Conservation (phyloP, 1,139 yeast species). For the Saccharomyces hybrid region DNA sequence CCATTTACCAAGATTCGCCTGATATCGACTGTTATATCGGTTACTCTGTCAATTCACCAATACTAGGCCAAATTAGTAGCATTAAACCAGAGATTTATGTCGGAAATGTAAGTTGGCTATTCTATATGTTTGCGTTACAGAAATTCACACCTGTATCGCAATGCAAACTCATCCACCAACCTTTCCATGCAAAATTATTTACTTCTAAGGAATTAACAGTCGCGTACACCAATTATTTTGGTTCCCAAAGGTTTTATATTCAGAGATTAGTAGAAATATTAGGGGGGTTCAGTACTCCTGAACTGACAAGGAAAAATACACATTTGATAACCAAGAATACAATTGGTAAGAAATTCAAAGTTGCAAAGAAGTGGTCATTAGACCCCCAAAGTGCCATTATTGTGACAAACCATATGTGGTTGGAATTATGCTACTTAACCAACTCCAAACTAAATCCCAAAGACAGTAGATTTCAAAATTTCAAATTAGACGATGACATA, state of each 20-base stretch:
- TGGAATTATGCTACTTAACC: conserved; percentile 52
- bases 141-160: conserved; percentile 33
- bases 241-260: conserved; percentile 71
- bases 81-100: conserved; percentile 33
- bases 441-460: conserved; percentile 14
- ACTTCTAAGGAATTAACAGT: conserved; percentile 45
- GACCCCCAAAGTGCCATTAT: conserved; percentile 32
- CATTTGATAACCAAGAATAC: conserved; percentile 65
- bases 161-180: neutral
- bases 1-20: neutral
- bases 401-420: conserved; percentile 71
- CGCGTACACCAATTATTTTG: conserved; percentile 74
- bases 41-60: conserved; percentile 48
- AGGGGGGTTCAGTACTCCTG: conserved; percentile 74
- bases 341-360: conserved; percentile 64
- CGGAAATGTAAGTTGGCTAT: conserved; percentile 73
- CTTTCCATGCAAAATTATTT: conserved; percentile 51
- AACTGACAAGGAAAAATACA: conserved; percentile 59
- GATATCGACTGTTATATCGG: conserved; percentile 60
- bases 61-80: neutral
- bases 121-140: conserved; percentile 50
- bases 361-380: conserved; percentile 60
- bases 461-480: conserved; percentile 4
- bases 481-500: conserved; percentile 4
- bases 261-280: conserved; percentile 54